phyloP scores from a whole-genome alignment of 2,329 filamentous ascomycete genomes.

The Calonectria crousiana region DNA sequence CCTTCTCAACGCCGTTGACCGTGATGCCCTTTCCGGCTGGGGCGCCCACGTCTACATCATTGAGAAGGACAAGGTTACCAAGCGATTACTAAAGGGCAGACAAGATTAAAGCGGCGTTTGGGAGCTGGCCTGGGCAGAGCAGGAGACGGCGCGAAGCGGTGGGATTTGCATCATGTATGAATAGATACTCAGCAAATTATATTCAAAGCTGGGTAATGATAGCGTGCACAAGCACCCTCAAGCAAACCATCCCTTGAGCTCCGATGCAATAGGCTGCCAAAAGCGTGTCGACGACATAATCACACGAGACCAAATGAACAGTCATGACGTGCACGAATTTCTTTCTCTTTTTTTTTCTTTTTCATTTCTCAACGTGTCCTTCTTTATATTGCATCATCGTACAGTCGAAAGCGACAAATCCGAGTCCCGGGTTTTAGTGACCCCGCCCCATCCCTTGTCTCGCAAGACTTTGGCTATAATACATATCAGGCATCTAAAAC shows the following conservation, averaged over 20 bases:
- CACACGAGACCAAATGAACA: constrained; percentile 3
- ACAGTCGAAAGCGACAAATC: background rate
- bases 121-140: constrained; percentile 29
- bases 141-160: constrained; percentile 26
- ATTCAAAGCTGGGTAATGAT: constrained; percentile 43
- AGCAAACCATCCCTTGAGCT: constrained; percentile 18
- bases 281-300: background rate
- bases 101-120: constrained; percentile 76
- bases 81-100: constrained; percentile 96
- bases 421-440: background rate
- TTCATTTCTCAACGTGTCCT: constrained; percentile 16
- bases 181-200: constrained; percentile 47
- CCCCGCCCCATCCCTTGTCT: constrained; percentile 16
- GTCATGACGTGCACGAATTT: constrained; percentile 7
- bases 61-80: constrained; percentile 99
- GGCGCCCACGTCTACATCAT: constrained; percentile 99
- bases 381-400: constrained; percentile 22
- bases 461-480: constrained; percentile 36
- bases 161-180: constrained; percentile 49
- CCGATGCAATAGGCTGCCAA: background rate
- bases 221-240: constrained; percentile 38
- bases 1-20: constrained; percentile 93
- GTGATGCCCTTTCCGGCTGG: constrained; percentile 97
- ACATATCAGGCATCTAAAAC: constrained; percentile 46
- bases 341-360: background rate